phyloP scores from a whole-genome alignment of 768 basidiomycete genomes.

The Sarcomyxa edulis region DNA sequence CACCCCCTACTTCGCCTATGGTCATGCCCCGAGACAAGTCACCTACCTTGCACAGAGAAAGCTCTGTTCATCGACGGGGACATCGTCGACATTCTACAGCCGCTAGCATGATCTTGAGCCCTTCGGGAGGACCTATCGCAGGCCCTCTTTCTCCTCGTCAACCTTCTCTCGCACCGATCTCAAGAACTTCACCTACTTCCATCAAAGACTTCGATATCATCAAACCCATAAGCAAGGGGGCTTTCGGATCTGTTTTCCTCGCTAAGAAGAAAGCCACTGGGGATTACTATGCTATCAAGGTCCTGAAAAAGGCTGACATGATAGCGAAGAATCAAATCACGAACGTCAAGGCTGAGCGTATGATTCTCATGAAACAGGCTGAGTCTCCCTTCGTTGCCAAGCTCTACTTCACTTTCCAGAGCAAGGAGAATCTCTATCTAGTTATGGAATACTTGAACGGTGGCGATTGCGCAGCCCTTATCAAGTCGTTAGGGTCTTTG shows the following conservation, averaged over 20 bases:
- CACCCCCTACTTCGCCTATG: conserved; percentile 73
- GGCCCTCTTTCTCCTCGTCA: conserved; percentile 85
- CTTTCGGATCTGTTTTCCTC: conserved; percentile 96
- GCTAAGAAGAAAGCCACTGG: conserved; percentile 98
- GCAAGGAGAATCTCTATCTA: conserved; percentile 96
- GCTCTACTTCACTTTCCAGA: conserved; percentile 98
- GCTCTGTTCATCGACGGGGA: conserved; percentile 46
- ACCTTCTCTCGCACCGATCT: conserved; percentile 67
- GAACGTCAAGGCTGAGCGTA: conserved; percentile 98
- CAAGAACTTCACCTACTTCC: conserved; percentile 80
- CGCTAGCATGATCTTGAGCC: conserved; percentile 57
- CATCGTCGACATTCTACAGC: conserved; percentile 68
- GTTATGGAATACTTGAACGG: conserved; percentile 99
- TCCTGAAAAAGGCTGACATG: conserved; percentile 99
- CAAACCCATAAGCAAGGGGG: conserved; percentile 98
- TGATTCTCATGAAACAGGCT: conserved; percentile 99
- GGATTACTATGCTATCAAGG: conserved; percentile 99
- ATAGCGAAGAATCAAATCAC: conserved; percentile 99
- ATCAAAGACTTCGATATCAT: conserved; percentile 99
- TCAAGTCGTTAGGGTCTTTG: conserved; percentile 90
- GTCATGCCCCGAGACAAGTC: conserved; percentile 42
- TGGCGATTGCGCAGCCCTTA: conserved; percentile 94
- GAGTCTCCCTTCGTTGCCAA: conserved; percentile 98
- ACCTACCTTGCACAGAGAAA: conserved; percentile 37
- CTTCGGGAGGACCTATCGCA: conserved; percentile 29